These are phyloP conservation scores for Periconia digitata DNA, from an alignment of 2,329 filamentous ascomycete genomes.

Conservation along the genomic window DNA sequence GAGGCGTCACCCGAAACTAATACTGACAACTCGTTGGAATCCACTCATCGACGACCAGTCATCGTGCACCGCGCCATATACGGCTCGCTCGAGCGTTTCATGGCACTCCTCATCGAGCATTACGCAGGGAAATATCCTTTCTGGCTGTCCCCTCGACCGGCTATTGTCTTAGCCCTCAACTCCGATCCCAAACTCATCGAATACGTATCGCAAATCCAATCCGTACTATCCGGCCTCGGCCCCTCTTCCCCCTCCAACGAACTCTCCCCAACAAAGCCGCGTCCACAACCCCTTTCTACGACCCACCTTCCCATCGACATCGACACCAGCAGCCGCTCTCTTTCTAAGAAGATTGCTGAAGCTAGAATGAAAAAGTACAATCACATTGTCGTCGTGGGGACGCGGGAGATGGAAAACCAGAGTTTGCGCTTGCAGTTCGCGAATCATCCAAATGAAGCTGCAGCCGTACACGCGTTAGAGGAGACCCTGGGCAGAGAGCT, in stretches of 20 bases:
- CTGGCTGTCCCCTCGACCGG: slow-evolving; percentile 82
- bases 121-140: slow-evolving; percentile 80
- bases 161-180: slow-evolving; percentile 73
- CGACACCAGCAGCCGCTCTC: slow-evolving; percentile 62
- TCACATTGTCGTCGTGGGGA: slow-evolving; percentile 71
- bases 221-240: slow-evolving; percentile 31
- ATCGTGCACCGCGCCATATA: slow-evolving; percentile 84
- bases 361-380: slow-evolving; percentile 74
- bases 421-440: slow-evolving; percentile 33
- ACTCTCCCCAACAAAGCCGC: slow-evolving; percentile 21
- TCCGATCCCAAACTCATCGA: slow-evolving; percentile 57
- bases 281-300: slow-evolving; percentile 51
- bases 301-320: slow-evolving; percentile 70
- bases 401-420: slow-evolving; percentile 27
- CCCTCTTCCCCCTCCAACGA: slow-evolving; percentile 12
- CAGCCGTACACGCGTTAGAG: slow-evolving; percentile 39
- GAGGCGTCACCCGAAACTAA: slow-evolving; percentile 56
- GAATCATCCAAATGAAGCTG: slow-evolving; percentile 42
- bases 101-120: slow-evolving; percentile 83
- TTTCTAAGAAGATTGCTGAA: slow-evolving; percentile 70
- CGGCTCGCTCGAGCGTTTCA: slow-evolving; percentile 80
- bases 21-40: slow-evolving; percentile 40
- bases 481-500: slow-evolving; percentile 15
- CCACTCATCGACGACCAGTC: slow-evolving; percentile 58
- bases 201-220: slow-evolving; percentile 48